These are phyloP conservation scores for Clavispora carvajalis DNA, from an alignment of 805 yeast genomes.

Conservation along the genomic window DNA sequence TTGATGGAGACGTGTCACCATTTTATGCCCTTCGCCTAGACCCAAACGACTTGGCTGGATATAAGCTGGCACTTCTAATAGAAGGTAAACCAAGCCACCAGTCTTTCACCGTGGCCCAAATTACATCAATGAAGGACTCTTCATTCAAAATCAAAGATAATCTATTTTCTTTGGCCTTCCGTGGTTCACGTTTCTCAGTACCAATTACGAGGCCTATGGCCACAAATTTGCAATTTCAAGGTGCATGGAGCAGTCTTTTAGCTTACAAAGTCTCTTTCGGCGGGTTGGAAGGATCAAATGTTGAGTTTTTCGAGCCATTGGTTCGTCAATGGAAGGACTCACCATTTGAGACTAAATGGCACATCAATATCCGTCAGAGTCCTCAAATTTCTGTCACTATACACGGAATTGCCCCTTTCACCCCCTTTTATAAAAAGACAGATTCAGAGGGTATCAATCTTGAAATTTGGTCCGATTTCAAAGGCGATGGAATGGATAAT, in stretches of 20 bases:
- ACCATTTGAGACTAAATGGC: conserved; percentile 79
- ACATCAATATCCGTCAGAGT: conserved; percentile 43
- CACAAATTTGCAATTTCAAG: conserved; percentile 45
- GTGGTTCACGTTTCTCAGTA: conserved; percentile 34
- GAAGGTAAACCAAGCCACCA: not conserved
- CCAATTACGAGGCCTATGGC: conserved; percentile 42
- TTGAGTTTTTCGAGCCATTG: conserved; percentile 48
- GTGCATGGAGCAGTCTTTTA: conserved; percentile 58
- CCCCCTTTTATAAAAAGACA: conserved; percentile 41
- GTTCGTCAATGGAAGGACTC: conserved; percentile 61
- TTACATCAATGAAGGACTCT: not conserved
- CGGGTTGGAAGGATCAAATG: conserved; percentile 4
- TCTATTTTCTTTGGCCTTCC: conserved; percentile 34
- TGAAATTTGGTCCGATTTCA: conserved; percentile 44
- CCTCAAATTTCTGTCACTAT: conserved; percentile 24
- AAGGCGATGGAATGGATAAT: conserved; percentile 11
- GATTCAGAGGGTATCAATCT: conserved; percentile 17
- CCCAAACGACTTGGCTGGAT: conserved; percentile 33
- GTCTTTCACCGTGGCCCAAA: not conserved
- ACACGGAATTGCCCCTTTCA: conserved; percentile 69
- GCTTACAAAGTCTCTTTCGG: conserved; percentile 40
- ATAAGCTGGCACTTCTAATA: conserved; percentile 25
- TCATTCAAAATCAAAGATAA: conserved; percentile 7
- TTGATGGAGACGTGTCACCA: conserved; percentile 45
- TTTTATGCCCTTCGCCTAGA: conserved; percentile 44